phyloP scores from a whole-genome alignment of 306 rosid genomes.

The Lathyrus sativus region DNA sequence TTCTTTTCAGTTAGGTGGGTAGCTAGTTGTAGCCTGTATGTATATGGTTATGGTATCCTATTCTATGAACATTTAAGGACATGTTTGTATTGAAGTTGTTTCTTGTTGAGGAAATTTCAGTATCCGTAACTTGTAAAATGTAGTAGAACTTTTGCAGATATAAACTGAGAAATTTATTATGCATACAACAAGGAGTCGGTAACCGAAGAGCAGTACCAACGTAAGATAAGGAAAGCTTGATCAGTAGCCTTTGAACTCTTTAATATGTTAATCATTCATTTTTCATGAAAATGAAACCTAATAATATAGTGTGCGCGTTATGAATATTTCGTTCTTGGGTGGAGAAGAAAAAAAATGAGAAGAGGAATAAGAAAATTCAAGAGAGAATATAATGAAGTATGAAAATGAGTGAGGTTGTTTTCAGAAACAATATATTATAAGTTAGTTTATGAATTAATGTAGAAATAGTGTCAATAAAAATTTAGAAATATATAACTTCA shows the following conservation, averaged over 20 bases:
- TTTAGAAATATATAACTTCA: no score
- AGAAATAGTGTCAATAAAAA: no score
- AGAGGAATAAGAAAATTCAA: no score
- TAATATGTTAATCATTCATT: no score
- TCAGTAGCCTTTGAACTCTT: neutral
- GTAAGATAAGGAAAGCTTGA: neutral
- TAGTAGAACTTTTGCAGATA: neutral
- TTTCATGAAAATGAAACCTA: no score
- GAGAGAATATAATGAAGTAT: no score
- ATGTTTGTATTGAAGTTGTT: neutral
- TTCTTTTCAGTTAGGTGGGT: conserved; percentile 6
- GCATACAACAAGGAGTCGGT: neutral
- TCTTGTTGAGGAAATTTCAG: neutral
- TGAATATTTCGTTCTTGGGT: no score
- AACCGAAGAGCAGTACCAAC: neutral
- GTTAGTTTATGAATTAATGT: no score
- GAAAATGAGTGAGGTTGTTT: no score
- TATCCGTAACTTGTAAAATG: conserved; percentile 3
- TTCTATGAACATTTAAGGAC: conserved; percentile 23
- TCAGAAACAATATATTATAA: no score
- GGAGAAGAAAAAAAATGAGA: no score
- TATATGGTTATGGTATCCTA: conserved; percentile 13
- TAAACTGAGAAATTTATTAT: neutral
- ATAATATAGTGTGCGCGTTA: no score
- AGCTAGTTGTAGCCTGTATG: neutral